These are phyloP conservation scores for Eudorina sp. DNA, from an alignment of 139 green algal species.

Conservation along the genomic window DNA sequence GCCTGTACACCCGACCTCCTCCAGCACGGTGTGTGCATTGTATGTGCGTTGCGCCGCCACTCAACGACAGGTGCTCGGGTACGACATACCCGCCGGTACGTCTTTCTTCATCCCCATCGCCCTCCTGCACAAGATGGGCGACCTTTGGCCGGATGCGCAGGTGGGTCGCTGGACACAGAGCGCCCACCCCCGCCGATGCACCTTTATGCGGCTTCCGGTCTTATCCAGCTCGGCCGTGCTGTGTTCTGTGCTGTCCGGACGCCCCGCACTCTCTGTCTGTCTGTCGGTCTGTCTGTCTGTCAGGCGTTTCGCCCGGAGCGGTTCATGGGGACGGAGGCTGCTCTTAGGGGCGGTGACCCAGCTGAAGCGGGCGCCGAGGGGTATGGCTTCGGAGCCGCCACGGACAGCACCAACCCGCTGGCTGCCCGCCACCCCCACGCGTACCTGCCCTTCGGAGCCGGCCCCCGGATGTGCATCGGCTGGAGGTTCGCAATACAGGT, in stretches of 20 bases:
- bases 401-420: background rate
- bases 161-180: background rate
- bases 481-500: conserved; percentile 62
- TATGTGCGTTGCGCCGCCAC: background rate
- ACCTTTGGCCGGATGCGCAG: background rate
- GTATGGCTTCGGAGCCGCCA: too few species aligned
- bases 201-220: too few species aligned
- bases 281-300: background rate
- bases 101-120: background rate
- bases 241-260: too few species aligned
- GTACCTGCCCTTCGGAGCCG: conserved; percentile 51
- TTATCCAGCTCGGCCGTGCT: too few species aligned
- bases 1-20: too few species aligned
- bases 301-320: conserved; percentile 26
- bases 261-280: too few species aligned
- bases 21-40: background rate
- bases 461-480: conserved; percentile 62
- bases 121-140: background rate
- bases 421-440: background rate
- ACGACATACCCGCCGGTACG: background rate
- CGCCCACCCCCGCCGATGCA: too few species aligned
- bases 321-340: background rate
- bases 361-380: too few species aligned
- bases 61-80: background rate
- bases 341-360: background rate